phyloP scores from a whole-genome alignment of 2,329 filamentous ascomycete genomes.

The Aspergillus brasiliensis region DNA sequence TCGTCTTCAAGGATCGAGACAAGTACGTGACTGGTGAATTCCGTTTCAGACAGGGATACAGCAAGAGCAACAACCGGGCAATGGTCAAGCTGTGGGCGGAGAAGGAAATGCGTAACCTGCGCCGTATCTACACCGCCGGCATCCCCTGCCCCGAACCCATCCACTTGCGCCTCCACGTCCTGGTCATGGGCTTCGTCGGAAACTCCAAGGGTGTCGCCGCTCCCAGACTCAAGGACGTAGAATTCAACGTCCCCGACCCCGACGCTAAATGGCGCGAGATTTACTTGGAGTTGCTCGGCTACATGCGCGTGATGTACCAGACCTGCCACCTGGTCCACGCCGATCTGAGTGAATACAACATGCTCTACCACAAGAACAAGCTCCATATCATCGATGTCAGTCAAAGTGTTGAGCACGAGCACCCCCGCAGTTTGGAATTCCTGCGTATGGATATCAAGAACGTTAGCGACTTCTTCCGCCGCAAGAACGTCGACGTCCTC shows the following conservation, averaged over 20 bases:
- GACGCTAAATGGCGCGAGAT: constrained; percentile 74
- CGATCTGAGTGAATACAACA: constrained; percentile 97
- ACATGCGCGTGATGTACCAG: constrained; percentile 94
- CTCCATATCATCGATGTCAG: constrained; percentile 97
- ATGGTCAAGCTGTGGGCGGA: constrained; percentile 99
- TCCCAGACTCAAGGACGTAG: constrained; percentile 84
- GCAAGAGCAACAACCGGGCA: constrained; percentile 90
- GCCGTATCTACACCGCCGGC: constrained; percentile 77
- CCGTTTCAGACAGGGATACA: constrained; percentile 85
- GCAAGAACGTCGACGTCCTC: constrained; percentile 79
- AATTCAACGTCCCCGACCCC: constrained; percentile 67
- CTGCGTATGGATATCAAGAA: constrained; percentile 99
- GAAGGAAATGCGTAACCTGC: constrained; percentile 94
- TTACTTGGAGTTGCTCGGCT: constrained; percentile 79
- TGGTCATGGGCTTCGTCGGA: constrained; percentile 93
- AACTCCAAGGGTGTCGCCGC: constrained; percentile 85
- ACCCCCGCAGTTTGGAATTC: constrained; percentile 89
- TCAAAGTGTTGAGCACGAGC: constrained; percentile 95
- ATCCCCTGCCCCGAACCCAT: constrained; percentile 91
- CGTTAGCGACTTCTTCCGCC: constrained; percentile 85
- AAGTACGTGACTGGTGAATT: constrained; percentile 95
- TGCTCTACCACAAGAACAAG: constrained; percentile 79
- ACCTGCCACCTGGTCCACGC: constrained; percentile 90
- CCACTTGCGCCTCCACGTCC: constrained; percentile 85
- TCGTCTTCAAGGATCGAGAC: constrained; percentile 97